Evolutionary conservation across 495 filamentous ascomycete species (phyloP).

Genomic region (Acidomyces sp.): DNA sequence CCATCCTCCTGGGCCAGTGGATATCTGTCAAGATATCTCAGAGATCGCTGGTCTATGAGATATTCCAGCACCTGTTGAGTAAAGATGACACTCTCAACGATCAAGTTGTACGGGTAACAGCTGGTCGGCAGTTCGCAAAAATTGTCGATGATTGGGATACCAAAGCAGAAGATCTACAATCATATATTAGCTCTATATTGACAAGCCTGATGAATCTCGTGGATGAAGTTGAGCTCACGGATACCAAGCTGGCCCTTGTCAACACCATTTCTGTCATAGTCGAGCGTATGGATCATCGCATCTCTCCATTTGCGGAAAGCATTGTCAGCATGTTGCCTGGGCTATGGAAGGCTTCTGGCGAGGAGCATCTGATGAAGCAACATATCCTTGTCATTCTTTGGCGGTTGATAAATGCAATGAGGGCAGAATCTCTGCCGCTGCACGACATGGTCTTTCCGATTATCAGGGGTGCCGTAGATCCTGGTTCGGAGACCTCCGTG

Average conservation of each 20-base stretch:
- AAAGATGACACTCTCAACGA: constrained; percentile 69
- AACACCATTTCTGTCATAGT: constrained; percentile 73
- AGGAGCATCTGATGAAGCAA: constrained; percentile 82
- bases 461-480: constrained; percentile 62
- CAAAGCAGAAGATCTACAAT: constrained; percentile 50
- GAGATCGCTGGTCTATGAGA: constrained; percentile 64
- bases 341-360: constrained; percentile 70
- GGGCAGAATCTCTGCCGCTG: constrained; percentile 55
- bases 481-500: constrained; percentile 61
- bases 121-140: constrained; percentile 66
- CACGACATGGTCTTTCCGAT: constrained; percentile 64
- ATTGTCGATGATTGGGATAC: constrained; percentile 82
- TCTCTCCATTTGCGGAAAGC: constrained; percentile 59
- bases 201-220: constrained; percentile 58
- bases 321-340: constrained; percentile 69
- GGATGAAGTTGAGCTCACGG: constrained; percentile 64
- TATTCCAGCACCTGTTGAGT: constrained; percentile 79
- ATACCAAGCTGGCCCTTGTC: constrained; percentile 76
- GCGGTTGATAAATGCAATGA: constrained; percentile 66
- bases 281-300: constrained; percentile 59
- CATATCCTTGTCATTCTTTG: constrained; percentile 72
- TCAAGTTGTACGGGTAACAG: constrained; percentile 79
- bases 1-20: constrained; percentile 84
- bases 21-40: constrained; percentile 57
- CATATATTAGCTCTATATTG: constrained; percentile 58